A percentile compares a stretch with the other conserved stretches of the same genome.
phyloP scores from a whole-genome alignment of 2,329 filamentous ascomycete genomes.

The Ceratocystis lukuohia region DNA sequence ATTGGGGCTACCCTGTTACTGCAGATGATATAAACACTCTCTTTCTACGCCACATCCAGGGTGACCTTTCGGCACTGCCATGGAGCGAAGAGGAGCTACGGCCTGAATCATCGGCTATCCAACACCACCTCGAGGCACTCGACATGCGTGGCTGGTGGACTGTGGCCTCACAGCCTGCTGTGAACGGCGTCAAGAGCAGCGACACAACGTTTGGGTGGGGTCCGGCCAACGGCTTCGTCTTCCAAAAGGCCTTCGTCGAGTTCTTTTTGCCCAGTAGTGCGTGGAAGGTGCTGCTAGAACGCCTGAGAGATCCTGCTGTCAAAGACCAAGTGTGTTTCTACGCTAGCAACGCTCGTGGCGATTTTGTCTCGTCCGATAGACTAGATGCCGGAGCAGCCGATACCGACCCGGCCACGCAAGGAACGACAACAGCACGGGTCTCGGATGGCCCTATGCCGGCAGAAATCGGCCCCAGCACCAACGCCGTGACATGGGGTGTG shows the following conservation, averaged over 20 bases:
- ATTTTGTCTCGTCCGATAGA: slow-evolving; percentile 57
- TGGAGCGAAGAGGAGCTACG: slow-evolving; percentile 88
- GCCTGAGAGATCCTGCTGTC: slow-evolving; percentile 45
- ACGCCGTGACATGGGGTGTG: slow-evolving; percentile 93
- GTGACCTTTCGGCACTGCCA: slow-evolving; percentile 67
- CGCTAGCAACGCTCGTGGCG: slow-evolving; percentile 64
- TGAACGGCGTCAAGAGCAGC: slow-evolving; percentile 67
- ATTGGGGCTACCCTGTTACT: slow-evolving; percentile 71
- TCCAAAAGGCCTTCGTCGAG: slow-evolving; percentile 96
- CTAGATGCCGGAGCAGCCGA: slow-evolving; percentile 14
- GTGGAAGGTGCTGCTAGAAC: slow-evolving; percentile 53
- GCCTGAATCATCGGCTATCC: slow-evolving; percentile 72
- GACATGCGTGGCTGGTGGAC: slow-evolving; percentile 89
- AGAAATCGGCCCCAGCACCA: slow-evolving; percentile 43
- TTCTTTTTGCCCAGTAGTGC: slow-evolving; percentile 71
- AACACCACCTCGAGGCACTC: slow-evolving; percentile 56
- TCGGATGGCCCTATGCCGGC: slow-evolving; percentile 22
- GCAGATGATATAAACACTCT: slow-evolving; percentile 60
- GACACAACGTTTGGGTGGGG: slow-evolving; percentile 87
- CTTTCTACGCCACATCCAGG: slow-evolving; percentile 69
- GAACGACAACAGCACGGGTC: neutral
- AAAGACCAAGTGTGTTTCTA: slow-evolving; percentile 71
- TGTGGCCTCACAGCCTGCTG: slow-evolving; percentile 84
- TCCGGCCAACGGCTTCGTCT: slow-evolving; percentile 81
- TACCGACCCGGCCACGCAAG: neutral